A percentile compares a stretch with the other conserved stretches of the same genome.
Conservation (phyloP, 345 rosid species). For the Syzygium aromaticum region DNA sequence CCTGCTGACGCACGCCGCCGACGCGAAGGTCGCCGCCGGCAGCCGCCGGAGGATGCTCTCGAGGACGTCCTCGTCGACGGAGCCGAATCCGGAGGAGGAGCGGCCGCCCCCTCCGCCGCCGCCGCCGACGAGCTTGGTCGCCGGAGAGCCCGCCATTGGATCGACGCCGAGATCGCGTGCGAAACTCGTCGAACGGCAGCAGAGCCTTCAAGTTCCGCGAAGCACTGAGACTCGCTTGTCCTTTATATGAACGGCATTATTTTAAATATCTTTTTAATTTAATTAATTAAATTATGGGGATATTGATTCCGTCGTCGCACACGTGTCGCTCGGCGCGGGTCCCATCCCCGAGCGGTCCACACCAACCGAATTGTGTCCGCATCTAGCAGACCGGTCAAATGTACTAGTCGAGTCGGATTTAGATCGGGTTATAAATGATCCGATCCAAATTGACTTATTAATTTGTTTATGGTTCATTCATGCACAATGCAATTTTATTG, state of each 20-base stretch:
- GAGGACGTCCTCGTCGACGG: conserved; percentile 24
- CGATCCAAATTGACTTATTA: accelerated
- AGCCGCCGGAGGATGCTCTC: conserved; percentile 29
- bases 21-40: conserved; percentile 41
- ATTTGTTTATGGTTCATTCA: too few species aligned
- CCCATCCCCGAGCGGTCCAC: neutral
- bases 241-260: neutral
- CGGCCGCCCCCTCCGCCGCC: neutral
- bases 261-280: neutral
- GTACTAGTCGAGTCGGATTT: too few species aligned
- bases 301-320: neutral
- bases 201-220: neutral
- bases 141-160: neutral
- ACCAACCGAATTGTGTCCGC: neutral
- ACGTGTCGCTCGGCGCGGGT: neutral
- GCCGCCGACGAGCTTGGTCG: neutral
- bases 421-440: too few species aligned
- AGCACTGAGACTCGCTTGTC: neutral
- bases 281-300: neutral
- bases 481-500: too few species aligned
- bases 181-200: neutral
- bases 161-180: neutral
- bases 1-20: conserved; percentile 41
- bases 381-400: neutral
- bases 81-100: neutral